Conservation (phyloP, 2,329 filamentous ascomycete species). For the Paracamarosporium sp. region DNA sequence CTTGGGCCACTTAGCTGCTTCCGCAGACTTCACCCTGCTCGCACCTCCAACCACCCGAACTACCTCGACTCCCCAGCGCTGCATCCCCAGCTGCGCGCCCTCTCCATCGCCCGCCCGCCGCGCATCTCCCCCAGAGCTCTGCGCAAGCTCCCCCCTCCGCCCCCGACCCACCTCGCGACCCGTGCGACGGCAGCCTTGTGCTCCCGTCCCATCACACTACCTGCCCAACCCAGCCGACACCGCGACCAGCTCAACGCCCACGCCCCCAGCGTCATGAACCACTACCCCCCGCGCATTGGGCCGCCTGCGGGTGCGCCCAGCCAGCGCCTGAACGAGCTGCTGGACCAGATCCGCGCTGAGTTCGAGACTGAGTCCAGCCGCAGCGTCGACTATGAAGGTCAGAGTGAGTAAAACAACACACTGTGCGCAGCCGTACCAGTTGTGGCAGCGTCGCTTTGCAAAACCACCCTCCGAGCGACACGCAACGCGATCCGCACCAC, state of each 20-base stretch:
- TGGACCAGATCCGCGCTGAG: slow-evolving; percentile 89
- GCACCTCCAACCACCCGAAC: background rate
- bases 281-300: slow-evolving; percentile 81
- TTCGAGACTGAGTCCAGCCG: slow-evolving; percentile 86
- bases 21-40: slow-evolving; percentile 4
- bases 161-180: background rate
- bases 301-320: slow-evolving; percentile 63
- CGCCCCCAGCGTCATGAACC: slow-evolving; percentile 62
- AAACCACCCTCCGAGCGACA: background rate
- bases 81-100: slow-evolving; percentile 6
- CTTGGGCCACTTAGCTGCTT: background rate
- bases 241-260: slow-evolving; percentile 12
- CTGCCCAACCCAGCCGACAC: slow-evolving; percentile 6
- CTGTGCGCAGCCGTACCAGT: background rate
- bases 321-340: slow-evolving; percentile 84
- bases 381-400: slow-evolving; percentile 87
- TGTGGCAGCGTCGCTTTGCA: background rate
- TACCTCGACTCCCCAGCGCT: background rate
- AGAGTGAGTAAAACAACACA: slow-evolving; percentile 73
- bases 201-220: slow-evolving; percentile 9
- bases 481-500: background rate
- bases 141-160: background rate
- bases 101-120: background rate
- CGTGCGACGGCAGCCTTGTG: slow-evolving; percentile 14
- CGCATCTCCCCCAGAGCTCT: background rate